Conservation (phyloP, 2,329 filamentous ascomycete species). For the Exophiala alcalophila region DNA sequence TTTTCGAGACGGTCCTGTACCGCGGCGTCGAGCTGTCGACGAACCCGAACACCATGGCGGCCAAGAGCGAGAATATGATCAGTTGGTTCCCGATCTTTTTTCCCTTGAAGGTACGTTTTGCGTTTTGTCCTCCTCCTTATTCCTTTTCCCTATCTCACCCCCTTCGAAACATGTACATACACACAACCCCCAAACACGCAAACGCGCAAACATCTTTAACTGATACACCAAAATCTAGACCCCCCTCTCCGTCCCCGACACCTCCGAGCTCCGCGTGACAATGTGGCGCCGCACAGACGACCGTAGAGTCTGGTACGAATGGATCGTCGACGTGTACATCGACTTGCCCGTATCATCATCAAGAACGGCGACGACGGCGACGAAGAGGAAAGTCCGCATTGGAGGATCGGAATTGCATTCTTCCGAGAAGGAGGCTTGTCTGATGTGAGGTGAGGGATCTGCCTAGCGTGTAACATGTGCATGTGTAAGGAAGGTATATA, state of each 20-base stretch:
- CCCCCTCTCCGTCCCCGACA: constrained; percentile 79
- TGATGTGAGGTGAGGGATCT: no score
- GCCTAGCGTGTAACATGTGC: no score
- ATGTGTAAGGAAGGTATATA: no score
- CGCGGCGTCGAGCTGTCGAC: constrained; percentile 64
- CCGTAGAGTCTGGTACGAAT: constrained; percentile 97
- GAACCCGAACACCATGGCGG: constrained; percentile 84
- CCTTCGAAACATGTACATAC: not conserved
- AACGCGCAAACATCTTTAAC: not conserved
- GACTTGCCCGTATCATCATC: constrained; percentile 11
- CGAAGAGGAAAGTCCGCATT: constrained; percentile 31
- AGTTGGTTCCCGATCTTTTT: constrained; percentile 99
- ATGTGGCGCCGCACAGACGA: constrained; percentile 98
- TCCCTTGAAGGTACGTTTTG: constrained; percentile 69
- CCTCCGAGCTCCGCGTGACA: constrained; percentile 80
- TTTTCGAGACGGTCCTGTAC: constrained; percentile 96
- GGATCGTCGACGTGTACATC: constrained; percentile 81
- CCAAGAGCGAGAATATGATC: constrained; percentile 96
- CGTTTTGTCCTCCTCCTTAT: constrained; percentile 3
- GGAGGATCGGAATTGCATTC: constrained; percentile 49
- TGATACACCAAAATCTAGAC: constrained; percentile 51
- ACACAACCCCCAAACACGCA: no score
- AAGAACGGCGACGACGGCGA: constrained; percentile 26
- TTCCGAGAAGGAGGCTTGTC: constrained; percentile 49
- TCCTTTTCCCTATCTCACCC: not conserved